Evolutionary conservation across 2,329 filamentous ascomycete species (phyloP).

Genomic region (Cytospora piceicola): DNA sequence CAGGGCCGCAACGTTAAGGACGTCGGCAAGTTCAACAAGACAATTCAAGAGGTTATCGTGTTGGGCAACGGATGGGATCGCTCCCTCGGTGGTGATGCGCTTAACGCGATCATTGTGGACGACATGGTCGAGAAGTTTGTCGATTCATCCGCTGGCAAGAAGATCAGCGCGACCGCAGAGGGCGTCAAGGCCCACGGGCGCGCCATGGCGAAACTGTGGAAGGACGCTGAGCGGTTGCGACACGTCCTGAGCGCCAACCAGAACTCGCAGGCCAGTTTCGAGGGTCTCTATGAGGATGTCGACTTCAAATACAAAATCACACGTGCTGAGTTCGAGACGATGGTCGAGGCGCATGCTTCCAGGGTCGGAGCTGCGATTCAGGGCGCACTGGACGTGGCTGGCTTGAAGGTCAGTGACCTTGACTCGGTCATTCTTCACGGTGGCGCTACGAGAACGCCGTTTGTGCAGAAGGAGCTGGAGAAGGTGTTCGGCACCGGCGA

Average conservation of each 20-base stretch:
- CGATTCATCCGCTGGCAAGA: conserved; percentile 69
- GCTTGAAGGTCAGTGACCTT: conserved; percentile 73
- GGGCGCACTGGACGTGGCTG: conserved; percentile 73
- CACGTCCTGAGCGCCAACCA: conserved; percentile 93
- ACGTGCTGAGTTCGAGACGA: conserved; percentile 78
- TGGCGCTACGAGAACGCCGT: conserved; percentile 86
- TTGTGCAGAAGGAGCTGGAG: conserved; percentile 89
- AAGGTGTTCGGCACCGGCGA: conserved; percentile 69
- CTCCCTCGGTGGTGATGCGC: conserved; percentile 83
- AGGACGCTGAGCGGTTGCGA: conserved; percentile 84
- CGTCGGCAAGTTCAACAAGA: conserved; percentile 92
- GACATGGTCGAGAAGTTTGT: conserved; percentile 85
- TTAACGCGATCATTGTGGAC: conserved; percentile 87
- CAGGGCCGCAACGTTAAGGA: conserved; percentile 90
- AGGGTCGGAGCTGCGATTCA: conserved; percentile 72
- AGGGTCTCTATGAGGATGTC: conserved; percentile 87
- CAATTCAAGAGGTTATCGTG: conserved; percentile 90
- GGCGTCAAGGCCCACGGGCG: conserved; percentile 77
- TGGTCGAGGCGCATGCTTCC: conserved; percentile 69
- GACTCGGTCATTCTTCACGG: conserved; percentile 93
- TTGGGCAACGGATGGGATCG: conserved; percentile 87
- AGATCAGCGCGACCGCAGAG: conserved; percentile 62
- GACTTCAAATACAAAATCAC: conserved; percentile 92
- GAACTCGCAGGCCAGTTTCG: conserved; percentile 79
- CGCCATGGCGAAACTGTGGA: conserved; percentile 86